These are phyloP conservation scores for Tympanopsis confertula DNA, from an alignment of 2,329 filamentous ascomycete species.

Conservation along the genomic window DNA sequence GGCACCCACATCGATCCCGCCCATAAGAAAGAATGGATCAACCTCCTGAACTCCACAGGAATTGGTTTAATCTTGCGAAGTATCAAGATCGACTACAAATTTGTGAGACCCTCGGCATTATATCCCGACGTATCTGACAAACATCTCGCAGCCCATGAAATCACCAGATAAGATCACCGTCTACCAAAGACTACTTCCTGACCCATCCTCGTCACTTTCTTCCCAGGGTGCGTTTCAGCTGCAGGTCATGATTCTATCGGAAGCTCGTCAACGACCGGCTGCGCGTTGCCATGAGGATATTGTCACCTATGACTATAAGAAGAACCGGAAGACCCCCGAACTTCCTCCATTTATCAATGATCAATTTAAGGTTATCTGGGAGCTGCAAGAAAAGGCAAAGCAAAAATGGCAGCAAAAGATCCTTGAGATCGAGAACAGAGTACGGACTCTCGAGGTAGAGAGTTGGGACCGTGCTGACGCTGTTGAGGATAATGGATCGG, in stretches of 20 bases:
- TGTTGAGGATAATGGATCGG: not conserved
- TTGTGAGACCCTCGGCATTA: conserved; percentile 40
- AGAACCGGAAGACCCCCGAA: conserved; percentile 14
- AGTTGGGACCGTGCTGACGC: not conserved
- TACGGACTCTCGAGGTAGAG: not conserved
- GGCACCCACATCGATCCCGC: conserved; percentile 48
- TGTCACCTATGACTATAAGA: conserved; percentile 55
- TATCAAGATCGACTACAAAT: conserved; percentile 77
- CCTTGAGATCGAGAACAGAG: not conserved
- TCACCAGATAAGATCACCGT: conserved; percentile 76
- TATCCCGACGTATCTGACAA: not conserved
- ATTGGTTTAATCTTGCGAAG: conserved; percentile 69
- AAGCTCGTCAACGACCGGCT: conserved; percentile 59
- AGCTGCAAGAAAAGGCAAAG: not conserved
- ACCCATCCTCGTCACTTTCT: conserved; percentile 29
- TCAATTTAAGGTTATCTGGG: not conserved
- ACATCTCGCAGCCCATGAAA: conserved; percentile 54
- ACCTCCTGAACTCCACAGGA: conserved; percentile 53
- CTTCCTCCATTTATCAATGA: not conserved
- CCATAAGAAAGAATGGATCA: conserved; percentile 52
- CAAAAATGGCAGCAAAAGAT: not conserved
- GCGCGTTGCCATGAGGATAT: conserved; percentile 69
- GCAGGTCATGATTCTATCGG: conserved; percentile 60
- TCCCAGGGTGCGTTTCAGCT: conserved; percentile 30
- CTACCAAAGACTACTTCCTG: conserved; percentile 59